Evolutionary conservation across 2,329 filamentous ascomycete species (phyloP).

Genomic region (Fusarium coffeatum): DNA sequence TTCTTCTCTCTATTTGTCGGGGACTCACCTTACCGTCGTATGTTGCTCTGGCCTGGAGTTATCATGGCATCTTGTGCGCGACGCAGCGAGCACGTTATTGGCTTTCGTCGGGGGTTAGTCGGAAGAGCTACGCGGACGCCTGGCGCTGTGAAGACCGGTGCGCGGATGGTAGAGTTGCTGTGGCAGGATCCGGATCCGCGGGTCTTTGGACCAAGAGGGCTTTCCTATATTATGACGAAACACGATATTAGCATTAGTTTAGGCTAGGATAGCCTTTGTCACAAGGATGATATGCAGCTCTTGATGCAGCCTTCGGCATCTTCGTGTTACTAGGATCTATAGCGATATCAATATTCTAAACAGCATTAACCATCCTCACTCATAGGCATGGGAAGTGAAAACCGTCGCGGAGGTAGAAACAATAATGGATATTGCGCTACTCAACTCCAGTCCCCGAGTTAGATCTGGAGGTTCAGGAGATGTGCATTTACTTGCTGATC

Average conservation of each 20-base stretch:
- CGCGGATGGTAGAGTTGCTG: not conserved
- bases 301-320: too few relatives aligned
- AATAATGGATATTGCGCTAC: too few relatives aligned
- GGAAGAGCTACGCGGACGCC: not conserved
- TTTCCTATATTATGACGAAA: slow-evolving; percentile 15
- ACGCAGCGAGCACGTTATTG: not conserved
- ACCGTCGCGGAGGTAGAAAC: too few relatives aligned
- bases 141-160: slow-evolving; percentile 7
- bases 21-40: slow-evolving; percentile 6
- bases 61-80: slow-evolving; percentile 11
- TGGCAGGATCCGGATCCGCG: slow-evolving; percentile 7
- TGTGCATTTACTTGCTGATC: too few relatives aligned
- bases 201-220: not conserved
- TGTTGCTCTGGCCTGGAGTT: slow-evolving; percentile 13
- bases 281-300: too few relatives aligned
- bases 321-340: too few relatives aligned
- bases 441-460: too few relatives aligned
- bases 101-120: not conserved
- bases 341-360: too few relatives aligned
- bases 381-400: too few relatives aligned
- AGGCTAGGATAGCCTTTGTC: not conserved
- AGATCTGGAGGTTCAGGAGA: too few relatives aligned
- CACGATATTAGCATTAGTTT: slow-evolving; percentile 14
- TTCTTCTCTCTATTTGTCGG: slow-evolving; percentile 2
- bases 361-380: too few relatives aligned